phyloP scores from a whole-genome alignment of 108 stramenopile genomes.

The Chaetoceros muelleri region DNA sequence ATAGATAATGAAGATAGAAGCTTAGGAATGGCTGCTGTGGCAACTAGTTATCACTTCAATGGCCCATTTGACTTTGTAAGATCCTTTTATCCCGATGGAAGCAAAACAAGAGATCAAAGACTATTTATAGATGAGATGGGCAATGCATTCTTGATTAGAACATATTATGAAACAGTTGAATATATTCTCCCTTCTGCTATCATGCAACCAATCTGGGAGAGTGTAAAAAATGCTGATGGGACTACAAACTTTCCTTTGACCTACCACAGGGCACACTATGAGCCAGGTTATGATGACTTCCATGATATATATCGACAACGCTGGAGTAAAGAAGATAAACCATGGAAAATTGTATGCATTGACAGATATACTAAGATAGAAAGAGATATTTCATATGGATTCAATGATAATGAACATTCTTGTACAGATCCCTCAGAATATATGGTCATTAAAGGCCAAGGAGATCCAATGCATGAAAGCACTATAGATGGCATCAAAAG shows the following conservation, averaged over 20 bases:
- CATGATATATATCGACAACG: constrained; percentile 84
- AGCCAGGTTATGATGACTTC: constrained; percentile 70
- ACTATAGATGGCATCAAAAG: constrained; percentile 40
- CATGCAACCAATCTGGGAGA: constrained; percentile 88
- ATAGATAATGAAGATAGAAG: constrained; percentile 40
- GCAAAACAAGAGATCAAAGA: constrained; percentile 78
- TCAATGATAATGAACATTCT: constrained; percentile 42
- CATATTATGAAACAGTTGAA: constrained; percentile 70
- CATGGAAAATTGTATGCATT: constrained; percentile 63
- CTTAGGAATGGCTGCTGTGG: constrained; percentile 63
- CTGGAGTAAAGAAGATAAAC: constrained; percentile 67
- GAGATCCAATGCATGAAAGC: constrained; percentile 23
- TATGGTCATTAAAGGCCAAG: constrained; percentile 62
- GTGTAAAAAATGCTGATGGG: constrained; percentile 57
- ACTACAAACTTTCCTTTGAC: constrained; percentile 60
- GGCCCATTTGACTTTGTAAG: constrained; percentile 69
- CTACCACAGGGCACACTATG: constrained; percentile 74
- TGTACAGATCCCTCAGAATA: constrained; percentile 62
- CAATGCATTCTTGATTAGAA: constrained; percentile 36
- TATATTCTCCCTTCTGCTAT: constrained; percentile 63
- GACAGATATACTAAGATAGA: constrained; percentile 38
- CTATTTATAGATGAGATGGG: constrained; percentile 35
- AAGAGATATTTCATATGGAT: constrained; percentile 35
- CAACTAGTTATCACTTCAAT: constrained; percentile 44
- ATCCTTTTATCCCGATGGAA: constrained; percentile 79